Conservation (phyloP, 768 basidiomycete genomes). For the Lentinula edodes region DNA sequence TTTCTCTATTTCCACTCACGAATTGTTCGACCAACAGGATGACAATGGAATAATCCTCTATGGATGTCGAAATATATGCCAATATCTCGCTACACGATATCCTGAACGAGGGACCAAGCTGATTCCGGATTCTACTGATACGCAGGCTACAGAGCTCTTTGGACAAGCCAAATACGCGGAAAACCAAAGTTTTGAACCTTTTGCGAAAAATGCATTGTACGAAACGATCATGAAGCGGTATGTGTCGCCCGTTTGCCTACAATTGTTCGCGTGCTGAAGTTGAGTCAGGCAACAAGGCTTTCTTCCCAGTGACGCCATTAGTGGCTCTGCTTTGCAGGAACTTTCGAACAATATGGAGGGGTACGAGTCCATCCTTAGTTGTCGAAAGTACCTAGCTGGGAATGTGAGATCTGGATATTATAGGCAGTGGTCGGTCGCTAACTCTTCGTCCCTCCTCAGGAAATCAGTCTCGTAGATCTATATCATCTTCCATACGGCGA, state of each 20-base stretch:
- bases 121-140: background rate
- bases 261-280: background rate
- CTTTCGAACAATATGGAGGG: constrained; percentile 27
- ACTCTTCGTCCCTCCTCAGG: background rate
- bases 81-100: background rate
- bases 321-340: constrained; percentile 10
- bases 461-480: constrained; percentile 45
- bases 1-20: background rate
- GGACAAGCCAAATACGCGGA: constrained; percentile 31
- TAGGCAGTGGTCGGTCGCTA: background rate
- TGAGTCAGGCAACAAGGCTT: constrained; percentile 5
- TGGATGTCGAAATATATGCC: background rate
- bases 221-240: constrained; percentile 36
- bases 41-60: background rate
- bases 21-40: background rate
- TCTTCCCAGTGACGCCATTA: constrained; percentile 21
- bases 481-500: constrained; percentile 39
- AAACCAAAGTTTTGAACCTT: constrained; percentile 34
- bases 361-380: constrained; percentile 36
- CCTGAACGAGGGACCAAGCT: background rate
- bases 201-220: constrained; percentile 25
- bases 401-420: constrained; percentile 16
- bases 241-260: background rate
- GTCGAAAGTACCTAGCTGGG: constrained; percentile 34
- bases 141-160: constrained; percentile 24